Conservation (phyloP, 768 basidiomycete species). For the Amanita inopinata region DNA sequence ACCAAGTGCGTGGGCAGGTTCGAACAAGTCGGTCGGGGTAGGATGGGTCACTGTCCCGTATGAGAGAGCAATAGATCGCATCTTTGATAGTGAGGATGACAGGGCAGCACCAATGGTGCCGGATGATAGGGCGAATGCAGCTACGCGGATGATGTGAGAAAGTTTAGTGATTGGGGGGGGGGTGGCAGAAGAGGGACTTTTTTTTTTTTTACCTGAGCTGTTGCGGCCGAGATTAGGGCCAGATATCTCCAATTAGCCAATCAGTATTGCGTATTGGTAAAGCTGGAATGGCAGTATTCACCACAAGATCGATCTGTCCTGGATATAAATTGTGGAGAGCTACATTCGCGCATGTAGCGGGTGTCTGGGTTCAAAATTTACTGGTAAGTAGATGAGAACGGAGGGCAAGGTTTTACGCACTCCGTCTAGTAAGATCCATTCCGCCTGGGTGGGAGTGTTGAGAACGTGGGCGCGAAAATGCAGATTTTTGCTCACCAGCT, state of each 20-base stretch:
- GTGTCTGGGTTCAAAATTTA: slow-evolving; percentile 41
- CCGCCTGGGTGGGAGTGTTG: slow-evolving; percentile 30
- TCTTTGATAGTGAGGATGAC: slow-evolving; percentile 61
- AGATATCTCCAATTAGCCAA: slow-evolving; percentile 43
- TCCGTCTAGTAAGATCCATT: slow-evolving; percentile 89
- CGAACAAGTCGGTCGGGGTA: slow-evolving; percentile 44
- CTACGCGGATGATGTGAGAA: slow-evolving; percentile 25
- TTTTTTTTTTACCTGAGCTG: slow-evolving; percentile 67
- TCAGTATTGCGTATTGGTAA: not conserved
- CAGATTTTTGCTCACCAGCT: slow-evolving; percentile 40
- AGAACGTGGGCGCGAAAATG: not conserved
- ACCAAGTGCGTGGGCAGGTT: slow-evolving; percentile 67
- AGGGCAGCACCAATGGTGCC: slow-evolving; percentile 91
- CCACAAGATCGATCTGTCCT: slow-evolving; percentile 83
- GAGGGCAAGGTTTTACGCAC: slow-evolving; percentile 29
- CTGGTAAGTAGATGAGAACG: slow-evolving; percentile 3
- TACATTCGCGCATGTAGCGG: slow-evolving; percentile 88
- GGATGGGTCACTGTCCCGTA: slow-evolving; percentile 75
- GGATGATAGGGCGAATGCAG: slow-evolving; percentile 83
- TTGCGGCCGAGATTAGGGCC: slow-evolving; percentile 85
- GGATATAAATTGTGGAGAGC: slow-evolving; percentile 84
- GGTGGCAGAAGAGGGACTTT: too few species aligned
- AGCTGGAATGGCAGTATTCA: slow-evolving; percentile 21
- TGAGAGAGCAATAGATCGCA: slow-evolving; percentile 77
- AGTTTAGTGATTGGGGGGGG: not conserved